Conservation (phyloP, 352 stramenopile genomes). For the Globisporangium carolinianum region DNA sequence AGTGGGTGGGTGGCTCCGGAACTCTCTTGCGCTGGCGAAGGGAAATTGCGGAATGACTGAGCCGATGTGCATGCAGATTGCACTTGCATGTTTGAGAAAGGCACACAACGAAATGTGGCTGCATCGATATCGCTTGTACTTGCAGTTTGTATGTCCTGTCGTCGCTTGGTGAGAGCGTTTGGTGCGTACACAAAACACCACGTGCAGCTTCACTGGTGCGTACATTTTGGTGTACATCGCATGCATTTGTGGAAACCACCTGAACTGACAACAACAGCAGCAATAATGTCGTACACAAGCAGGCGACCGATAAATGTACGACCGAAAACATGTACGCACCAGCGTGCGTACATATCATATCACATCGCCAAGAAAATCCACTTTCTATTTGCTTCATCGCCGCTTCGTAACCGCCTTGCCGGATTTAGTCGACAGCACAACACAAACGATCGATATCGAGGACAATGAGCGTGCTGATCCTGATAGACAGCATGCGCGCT, state of each 20-base stretch:
- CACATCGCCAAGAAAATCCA: no score
- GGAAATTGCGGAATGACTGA: slow-evolving; percentile 66
- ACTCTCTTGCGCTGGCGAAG: slow-evolving; percentile 24
- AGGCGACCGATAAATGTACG: slow-evolving; percentile 21
- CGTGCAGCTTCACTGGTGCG: no score
- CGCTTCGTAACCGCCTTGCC: no score
- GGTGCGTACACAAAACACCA: slow-evolving; percentile 15
- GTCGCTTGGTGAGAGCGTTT: neutral
- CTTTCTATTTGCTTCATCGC: no score
- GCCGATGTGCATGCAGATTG: slow-evolving; percentile 2
- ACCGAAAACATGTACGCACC: slow-evolving; percentile 1
- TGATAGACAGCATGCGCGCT: no score
- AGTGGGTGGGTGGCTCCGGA: slow-evolving; percentile 10
- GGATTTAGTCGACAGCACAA: no score
- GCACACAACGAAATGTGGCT: neutral
- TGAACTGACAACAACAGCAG: neutral
- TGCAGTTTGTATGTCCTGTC: no score
- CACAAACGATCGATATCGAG: no score
- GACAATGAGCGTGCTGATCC: no score
- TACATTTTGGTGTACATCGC: neutral
- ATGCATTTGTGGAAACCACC: neutral
- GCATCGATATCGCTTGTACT: no score
- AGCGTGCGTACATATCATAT: slow-evolving; percentile 13
- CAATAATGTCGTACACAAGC: slow-evolving; percentile 9
- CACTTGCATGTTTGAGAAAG: neutral